A percentile compares a stretch with the other conserved stretches of the same genome.
These are phyloP conservation scores for Musa schizocarpa DNA, from an alignment of 176 grass and related monocot genomes.

Conservation along the genomic window DNA sequence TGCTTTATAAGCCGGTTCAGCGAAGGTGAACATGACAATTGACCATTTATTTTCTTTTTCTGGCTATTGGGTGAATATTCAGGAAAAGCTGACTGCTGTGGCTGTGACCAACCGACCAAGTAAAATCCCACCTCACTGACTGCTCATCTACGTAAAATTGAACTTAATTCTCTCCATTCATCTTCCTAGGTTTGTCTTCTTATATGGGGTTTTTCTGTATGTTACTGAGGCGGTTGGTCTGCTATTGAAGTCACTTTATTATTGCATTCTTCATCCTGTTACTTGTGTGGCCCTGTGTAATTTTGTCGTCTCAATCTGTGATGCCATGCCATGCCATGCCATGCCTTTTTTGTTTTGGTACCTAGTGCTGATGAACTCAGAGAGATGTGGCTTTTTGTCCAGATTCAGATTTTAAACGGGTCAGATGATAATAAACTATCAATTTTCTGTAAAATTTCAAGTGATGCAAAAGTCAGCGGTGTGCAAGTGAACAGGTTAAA, in stretches of 20 bases:
- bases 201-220: neutral
- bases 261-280: too few relatives aligned
- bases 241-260: neutral
- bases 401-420: too few relatives aligned
- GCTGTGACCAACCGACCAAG: neutral
- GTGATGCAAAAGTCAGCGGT: too few relatives aligned
- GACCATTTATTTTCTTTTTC: neutral
- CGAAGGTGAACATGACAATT: slow-evolving; percentile 18
- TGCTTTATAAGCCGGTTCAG: slow-evolving; percentile 24
- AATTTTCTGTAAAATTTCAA: too few relatives aligned
- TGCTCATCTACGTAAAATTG: too few relatives aligned
- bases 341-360: too few relatives aligned
- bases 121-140: neutral
- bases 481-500: too few relatives aligned
- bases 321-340: too few relatives aligned
- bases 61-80: neutral
- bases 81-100: neutral
- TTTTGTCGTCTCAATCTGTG: neutral
- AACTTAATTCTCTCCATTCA: neutral
- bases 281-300: neutral
- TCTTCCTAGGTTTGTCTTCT: neutral
- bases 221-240: neutral
- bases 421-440: too few relatives aligned
- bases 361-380: too few relatives aligned
- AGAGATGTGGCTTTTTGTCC: too few relatives aligned